Percentiles rank a stretch among this genome's conserved stretches.
phyloP scores from a whole-genome alignment of 2,329 filamentous ascomycete genomes.

The Fusarium verrucosum region DNA sequence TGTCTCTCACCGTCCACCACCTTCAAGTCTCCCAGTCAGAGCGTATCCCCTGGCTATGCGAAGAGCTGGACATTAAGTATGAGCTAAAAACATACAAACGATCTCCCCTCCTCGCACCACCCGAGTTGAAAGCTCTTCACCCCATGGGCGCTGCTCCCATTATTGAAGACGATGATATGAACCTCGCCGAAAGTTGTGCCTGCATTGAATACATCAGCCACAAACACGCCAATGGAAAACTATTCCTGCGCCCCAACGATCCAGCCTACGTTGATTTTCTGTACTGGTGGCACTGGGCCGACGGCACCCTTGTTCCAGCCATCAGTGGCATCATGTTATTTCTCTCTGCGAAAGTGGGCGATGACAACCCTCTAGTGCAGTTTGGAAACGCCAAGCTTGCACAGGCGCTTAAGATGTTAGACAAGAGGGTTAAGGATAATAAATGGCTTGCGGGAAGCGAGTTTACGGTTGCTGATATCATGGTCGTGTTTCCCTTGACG shows the following conservation, averaged over 20 bases:
- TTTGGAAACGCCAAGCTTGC: constrained; percentile 49
- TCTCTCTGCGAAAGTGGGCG: background rate
- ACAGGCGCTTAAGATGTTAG: constrained; percentile 58
- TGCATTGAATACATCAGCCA: constrained; percentile 69
- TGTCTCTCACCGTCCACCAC: constrained; percentile 59
- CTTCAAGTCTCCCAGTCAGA: constrained; percentile 69
- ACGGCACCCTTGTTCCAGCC: constrained; percentile 55
- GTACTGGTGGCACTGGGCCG: constrained; percentile 71
- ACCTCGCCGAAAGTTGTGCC: constrained; percentile 67
- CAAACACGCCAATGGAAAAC: constrained; percentile 59
- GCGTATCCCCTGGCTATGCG: constrained; percentile 70
- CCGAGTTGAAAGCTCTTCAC: constrained; percentile 47
- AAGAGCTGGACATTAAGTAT: constrained; percentile 69
- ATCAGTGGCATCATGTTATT: constrained; percentile 53
- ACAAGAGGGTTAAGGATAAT: constrained; percentile 58
- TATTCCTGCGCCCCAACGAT: constrained; percentile 57
- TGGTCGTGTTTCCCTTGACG: constrained; percentile 68
- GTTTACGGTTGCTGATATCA: constrained; percentile 73
- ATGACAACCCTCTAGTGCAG: constrained; percentile 42
- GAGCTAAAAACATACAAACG: constrained; percentile 37
- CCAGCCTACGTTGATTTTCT: constrained; percentile 67
- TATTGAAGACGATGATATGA: constrained; percentile 63
- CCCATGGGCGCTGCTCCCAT: constrained; percentile 67
- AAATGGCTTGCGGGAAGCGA: constrained; percentile 68
- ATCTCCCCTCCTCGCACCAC: constrained; percentile 32